Evolutionary conservation across 1,139 yeast genomes (phyloP).

Genomic region (Williopsis jadinii): DNA sequence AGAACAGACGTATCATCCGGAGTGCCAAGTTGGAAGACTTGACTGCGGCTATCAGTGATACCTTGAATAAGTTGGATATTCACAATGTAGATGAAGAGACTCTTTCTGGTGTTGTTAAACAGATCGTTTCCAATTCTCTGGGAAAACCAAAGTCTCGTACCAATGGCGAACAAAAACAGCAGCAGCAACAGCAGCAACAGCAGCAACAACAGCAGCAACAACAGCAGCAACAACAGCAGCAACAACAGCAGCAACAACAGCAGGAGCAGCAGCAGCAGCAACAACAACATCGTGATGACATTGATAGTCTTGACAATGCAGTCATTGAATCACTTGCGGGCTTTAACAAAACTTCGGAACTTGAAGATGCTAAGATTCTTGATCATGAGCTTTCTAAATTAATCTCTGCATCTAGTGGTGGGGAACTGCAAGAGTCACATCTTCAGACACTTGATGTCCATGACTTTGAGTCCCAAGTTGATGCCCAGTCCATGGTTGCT

Average conservation of each 20-base stretch:
- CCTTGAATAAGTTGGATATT: constrained; percentile 17
- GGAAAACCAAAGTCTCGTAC: not conserved
- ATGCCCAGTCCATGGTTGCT: not conserved
- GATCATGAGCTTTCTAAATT: constrained; percentile 11
- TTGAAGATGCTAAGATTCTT: not conserved
- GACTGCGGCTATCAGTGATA: constrained; percentile 17
- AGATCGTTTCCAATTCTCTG: constrained; percentile 23
- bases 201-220: constrained; percentile 2
- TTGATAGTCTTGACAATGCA: too few species aligned
- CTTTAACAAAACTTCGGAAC: too few species aligned
- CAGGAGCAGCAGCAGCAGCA: not conserved
- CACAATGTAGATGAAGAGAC: constrained; percentile 15
- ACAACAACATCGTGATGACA: not conserved
- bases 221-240: not conserved
- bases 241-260: not conserved
- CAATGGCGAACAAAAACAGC: not conserved
- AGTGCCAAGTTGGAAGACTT: constrained; percentile 22
- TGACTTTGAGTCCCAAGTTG: not conserved
- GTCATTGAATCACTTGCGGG: too few species aligned
- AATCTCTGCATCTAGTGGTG: constrained; percentile 2
- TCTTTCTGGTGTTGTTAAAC: constrained; percentile 25
- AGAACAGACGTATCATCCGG: constrained; percentile 44
- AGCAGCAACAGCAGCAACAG: constrained; percentile 1
- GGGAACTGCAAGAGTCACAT: not conserved
- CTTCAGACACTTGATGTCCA: not conserved